Evolutionary conservation across 345 rosid species (phyloP), one percentile per base, ranked within the genome.

Genomic region (Populus nigra): DNA sequence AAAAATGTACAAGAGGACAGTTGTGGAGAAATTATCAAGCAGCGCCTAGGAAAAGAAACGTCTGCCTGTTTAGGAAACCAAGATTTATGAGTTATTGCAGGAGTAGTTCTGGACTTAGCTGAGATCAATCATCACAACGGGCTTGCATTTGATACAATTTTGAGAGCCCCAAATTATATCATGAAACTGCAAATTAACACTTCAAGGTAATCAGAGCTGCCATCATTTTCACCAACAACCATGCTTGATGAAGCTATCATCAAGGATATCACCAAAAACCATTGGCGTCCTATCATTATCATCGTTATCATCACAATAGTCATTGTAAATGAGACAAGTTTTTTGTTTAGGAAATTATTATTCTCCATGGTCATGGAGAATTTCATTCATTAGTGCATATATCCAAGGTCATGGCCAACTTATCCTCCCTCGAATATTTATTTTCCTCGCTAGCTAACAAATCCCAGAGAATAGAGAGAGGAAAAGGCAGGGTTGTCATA

Each of bases 151-250:
- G 4, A 15, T 13, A 15, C 50, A 47, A 15, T 50, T 50, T 0
- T 50, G 18, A 50, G 57, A 50, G 22, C 8, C 57, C n/a, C 7
- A 50, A 8, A 15, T 20, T 43, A 3, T 12, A 41, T 55, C 38
- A 39, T 69, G 61, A 53, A 78, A 49, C 47, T 67, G 47, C 16
- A 65, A 33, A 4, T 33, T 5, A 33, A 33, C 36, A 33, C 36
- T 33, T 33, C 36, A 33, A 33, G 36, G 36, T 33, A 33, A 33
- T 33, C 36, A 33, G 36, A 33, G 12, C 49, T 36, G 53, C 36
- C 45, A 81, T 77, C 78, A 70, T 74, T 71, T 15, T 74, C 79
- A 71, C 71, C 78, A 78, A 78, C 71, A 84, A 81, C 73, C 36
- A 33, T 33, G 36, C 70, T 81, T 76, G 84, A 53, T 72, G 29